These are phyloP conservation scores for Gaertneriomyces semiglobifer DNA, from an alignment of 192 early-diverging fungal genomes.

Conservation along the genomic window DNA sequence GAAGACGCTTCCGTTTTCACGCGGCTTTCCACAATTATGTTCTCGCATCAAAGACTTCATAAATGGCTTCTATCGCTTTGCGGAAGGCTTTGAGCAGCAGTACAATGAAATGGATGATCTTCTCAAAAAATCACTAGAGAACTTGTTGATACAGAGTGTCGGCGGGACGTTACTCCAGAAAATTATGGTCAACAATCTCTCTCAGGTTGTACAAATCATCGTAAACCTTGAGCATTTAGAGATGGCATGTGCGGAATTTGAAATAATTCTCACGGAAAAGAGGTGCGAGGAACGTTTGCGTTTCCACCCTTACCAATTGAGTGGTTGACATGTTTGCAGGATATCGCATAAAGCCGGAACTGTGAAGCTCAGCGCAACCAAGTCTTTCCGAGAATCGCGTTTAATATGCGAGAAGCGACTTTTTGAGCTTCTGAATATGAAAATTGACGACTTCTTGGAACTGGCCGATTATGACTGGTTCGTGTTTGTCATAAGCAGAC, in stretches of 20 bases:
- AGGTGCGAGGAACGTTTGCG: slow-evolving; percentile 29
- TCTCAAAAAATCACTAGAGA: slow-evolving; percentile 56
- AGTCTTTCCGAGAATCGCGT: slow-evolving; percentile 66
- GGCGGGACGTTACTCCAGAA: slow-evolving; percentile 65
- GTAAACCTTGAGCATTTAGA: slow-evolving; percentile 78
- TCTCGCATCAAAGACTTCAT: slow-evolving; percentile 69
- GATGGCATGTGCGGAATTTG: slow-evolving; percentile 67
- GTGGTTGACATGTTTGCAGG: slow-evolving; percentile 24
- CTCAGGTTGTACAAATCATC: slow-evolving; percentile 80
- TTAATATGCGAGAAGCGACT: slow-evolving; percentile 75
- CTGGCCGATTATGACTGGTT: slow-evolving; percentile 84
- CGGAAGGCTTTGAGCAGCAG: slow-evolving; percentile 77
- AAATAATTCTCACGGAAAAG: slow-evolving; percentile 67
- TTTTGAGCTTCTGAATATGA: slow-evolving; percentile 72
- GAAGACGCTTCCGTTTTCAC: slow-evolving; percentile 72
- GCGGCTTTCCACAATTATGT: slow-evolving; percentile 72
- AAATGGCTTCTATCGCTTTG: slow-evolving; percentile 76
- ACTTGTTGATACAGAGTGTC: slow-evolving; percentile 65
- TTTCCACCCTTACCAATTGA: not conserved
- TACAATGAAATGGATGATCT: slow-evolving; percentile 82
- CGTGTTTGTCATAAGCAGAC: not conserved
- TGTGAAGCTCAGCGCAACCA: slow-evolving; percentile 62
- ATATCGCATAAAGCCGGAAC: slow-evolving; percentile 54
- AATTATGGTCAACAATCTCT: slow-evolving; percentile 66
- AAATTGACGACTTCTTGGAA: slow-evolving; percentile 78